Evolutionary conservation across 495 filamentous ascomycete species (phyloP).

Genomic region (Hyaloscypha hepaticicola): DNA sequence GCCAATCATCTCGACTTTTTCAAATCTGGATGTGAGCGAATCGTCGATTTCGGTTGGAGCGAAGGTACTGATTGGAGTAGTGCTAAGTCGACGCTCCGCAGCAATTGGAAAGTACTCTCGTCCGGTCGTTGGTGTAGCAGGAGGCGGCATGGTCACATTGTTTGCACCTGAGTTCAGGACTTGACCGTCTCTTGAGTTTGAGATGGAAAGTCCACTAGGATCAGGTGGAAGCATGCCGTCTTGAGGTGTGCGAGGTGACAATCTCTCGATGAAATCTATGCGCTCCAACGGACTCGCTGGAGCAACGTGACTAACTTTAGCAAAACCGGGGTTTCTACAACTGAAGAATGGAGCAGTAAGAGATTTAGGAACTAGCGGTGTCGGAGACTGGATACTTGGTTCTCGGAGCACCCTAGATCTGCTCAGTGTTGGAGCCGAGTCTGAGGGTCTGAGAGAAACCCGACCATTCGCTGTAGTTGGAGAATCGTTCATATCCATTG

Average conservation of each 20-base stretch:
- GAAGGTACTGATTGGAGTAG: slow-evolving; percentile 54
- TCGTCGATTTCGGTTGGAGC: slow-evolving; percentile 67
- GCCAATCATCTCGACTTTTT: slow-evolving; percentile 71
- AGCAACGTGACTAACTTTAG: slow-evolving; percentile 45
- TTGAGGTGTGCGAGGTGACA: slow-evolving; percentile 76
- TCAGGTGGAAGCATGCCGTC: slow-evolving; percentile 76
- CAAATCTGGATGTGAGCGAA: slow-evolving; percentile 67
- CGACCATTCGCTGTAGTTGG: slow-evolving; percentile 28
- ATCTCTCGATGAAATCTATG: slow-evolving; percentile 46
- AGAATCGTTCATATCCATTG: slow-evolving; percentile 31
- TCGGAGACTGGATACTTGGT: slow-evolving; percentile 32
- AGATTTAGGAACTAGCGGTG: slow-evolving; percentile 37
- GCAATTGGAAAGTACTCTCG: slow-evolving; percentile 53
- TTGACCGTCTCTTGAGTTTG: slow-evolving; percentile 44
- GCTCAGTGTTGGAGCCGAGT: slow-evolving; percentile 36
- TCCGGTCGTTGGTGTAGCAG: slow-evolving; percentile 77
- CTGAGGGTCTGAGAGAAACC: slow-evolving; percentile 20
- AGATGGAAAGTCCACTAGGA: slow-evolving; percentile 74
- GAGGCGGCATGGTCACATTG: slow-evolving; percentile 51
- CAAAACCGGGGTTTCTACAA: slow-evolving; percentile 37
- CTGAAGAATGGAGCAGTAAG: slow-evolving; percentile 33
- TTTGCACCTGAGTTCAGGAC: slow-evolving; percentile 35
- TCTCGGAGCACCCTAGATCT: slow-evolving; percentile 38
- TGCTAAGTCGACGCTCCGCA: slow-evolving; percentile 43
- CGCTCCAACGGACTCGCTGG: slow-evolving; percentile 52